Evolutionary conservation across 176 grass and related monocot species (phyloP).

Genomic region (Zoysia japonica): DNA sequence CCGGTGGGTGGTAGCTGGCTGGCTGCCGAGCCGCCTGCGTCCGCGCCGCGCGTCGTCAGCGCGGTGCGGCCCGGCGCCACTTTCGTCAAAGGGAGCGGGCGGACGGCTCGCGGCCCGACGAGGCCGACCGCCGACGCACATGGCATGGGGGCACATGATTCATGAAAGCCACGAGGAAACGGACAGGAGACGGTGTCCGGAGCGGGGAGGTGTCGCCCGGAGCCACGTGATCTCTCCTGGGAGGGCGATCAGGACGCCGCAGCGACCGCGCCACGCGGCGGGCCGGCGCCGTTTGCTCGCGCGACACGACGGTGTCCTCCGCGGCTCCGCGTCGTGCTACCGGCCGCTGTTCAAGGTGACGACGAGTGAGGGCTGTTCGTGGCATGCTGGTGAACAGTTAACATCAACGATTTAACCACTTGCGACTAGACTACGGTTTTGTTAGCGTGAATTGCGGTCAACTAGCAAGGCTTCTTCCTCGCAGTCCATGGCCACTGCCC

Average conservation of each 20-base stretch:
- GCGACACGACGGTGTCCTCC: no score
- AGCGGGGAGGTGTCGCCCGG: not conserved
- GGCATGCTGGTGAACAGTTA: no score
- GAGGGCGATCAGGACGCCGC: not conserved
- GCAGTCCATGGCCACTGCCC: no score
- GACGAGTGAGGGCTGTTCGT: no score
- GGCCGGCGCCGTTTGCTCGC: no score
- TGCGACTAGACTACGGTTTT: no score
- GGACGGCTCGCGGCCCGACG: not conserved
- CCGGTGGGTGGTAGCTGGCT: not conserved
- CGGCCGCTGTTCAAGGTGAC: no score
- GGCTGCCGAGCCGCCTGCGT: not conserved
- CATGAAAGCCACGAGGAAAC: conserved; percentile 8
- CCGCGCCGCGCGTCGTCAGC: not conserved
- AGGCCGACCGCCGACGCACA: not conserved
- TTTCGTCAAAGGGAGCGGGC: not conserved
- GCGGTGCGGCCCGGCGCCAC: not conserved
- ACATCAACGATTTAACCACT: no score
- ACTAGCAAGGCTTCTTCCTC: not conserved
- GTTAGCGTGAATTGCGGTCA: not conserved
- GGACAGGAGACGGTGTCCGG: not conserved
- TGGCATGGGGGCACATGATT: not conserved
- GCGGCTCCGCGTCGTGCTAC: no score
- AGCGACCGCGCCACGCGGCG: not conserved
- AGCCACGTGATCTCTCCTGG: not conserved